Evolutionary conservation across 2,329 filamentous ascomycete species (phyloP).

Genomic region (Fusarium austroafricanum): DNA sequence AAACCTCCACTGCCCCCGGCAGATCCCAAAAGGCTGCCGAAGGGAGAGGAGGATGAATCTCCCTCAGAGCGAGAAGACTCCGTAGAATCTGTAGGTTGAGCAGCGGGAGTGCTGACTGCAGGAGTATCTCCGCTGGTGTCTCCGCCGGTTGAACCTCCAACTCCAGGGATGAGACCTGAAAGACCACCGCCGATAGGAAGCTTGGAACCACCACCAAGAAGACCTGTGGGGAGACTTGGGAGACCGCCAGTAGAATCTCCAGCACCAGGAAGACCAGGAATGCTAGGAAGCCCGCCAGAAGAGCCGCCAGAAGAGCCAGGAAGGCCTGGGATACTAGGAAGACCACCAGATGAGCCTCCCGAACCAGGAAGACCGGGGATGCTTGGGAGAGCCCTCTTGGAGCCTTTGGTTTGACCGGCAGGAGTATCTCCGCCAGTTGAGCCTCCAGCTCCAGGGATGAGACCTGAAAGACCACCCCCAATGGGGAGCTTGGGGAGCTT

Average conservation of each 20-base stretch:
- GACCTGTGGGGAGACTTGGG: constrained; percentile 2
- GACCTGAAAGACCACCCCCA: no score
- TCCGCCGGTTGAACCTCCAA: neutral
- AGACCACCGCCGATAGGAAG: neutral
- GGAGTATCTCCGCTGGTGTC: neutral
- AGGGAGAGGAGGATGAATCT: neutral
- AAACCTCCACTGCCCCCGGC: constrained; percentile 13
- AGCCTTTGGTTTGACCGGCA: no score
- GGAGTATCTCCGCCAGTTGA: neutral
- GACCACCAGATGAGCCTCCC: neutral
- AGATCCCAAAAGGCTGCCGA: constrained; percentile 8
- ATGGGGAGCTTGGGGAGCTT: no score
- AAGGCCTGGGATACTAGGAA: neutral
- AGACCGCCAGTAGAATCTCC: neutral
- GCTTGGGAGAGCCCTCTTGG: neutral
- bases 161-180: constrained; percentile 1
- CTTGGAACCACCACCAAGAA: neutral
- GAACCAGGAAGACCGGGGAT: neutral
- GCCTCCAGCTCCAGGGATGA: constrained; percentile 4
- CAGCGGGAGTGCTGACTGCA: neutral
- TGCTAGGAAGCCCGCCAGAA: neutral
- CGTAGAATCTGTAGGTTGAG: neutral
- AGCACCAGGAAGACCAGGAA: neutral
- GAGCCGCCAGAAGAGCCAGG: neutral
- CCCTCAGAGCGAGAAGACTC: neutral